Base-by-base conservation (phyloP, 768 basidiomycete species). In the Coprinopsis cinerea region DNA sequence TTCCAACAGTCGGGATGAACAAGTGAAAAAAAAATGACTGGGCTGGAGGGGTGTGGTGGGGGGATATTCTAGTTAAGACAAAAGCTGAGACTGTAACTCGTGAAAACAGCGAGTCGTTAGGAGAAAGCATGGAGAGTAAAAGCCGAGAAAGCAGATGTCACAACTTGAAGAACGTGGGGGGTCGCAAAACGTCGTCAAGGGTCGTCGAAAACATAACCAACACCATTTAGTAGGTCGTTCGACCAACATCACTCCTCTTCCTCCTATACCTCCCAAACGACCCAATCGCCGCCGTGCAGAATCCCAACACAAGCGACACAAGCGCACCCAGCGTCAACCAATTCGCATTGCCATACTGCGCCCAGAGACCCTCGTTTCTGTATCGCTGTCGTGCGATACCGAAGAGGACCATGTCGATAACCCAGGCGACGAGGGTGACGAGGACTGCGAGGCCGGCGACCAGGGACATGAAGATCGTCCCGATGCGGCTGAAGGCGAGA, bases 371-470 rank as follows among this genome's bases (percentile, higher is more conserved):
- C 17, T 67, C 66, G 53, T 76, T 64, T 49, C 75, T 72, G 59
- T 85, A 75, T 36, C 76, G 73, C 55, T 78, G 63, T 51, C 81
- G 81, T 15, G 79, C 79, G 53, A 88, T 77, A 42, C 82, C 83
- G 64, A 86, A 93, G 45, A 93, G 77, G 36, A 78, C 78, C 79
- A 91, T 84, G 67, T 90, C 88, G 64, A 92, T 71, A 39, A 90
- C 67, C 68, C 81, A 91, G 2, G 73, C 82, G 54, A 91, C 66
- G 47, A 91, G 71, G 5, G 82, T 82, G 56, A 76, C 65, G 46
- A 92, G 63, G n/a, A 77, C 68, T 5, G 85, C 87, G 48, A 92
- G 71, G 15, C 78, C 75, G 47, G 82, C 71, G 48, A 79, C 55
- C 47, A 92, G 72, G 14, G 82, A 72, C 88, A 91, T 91, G 64